Conservation (phyloP, 2,329 filamentous ascomycete species). For the Aureobasidium sp. region DNA sequence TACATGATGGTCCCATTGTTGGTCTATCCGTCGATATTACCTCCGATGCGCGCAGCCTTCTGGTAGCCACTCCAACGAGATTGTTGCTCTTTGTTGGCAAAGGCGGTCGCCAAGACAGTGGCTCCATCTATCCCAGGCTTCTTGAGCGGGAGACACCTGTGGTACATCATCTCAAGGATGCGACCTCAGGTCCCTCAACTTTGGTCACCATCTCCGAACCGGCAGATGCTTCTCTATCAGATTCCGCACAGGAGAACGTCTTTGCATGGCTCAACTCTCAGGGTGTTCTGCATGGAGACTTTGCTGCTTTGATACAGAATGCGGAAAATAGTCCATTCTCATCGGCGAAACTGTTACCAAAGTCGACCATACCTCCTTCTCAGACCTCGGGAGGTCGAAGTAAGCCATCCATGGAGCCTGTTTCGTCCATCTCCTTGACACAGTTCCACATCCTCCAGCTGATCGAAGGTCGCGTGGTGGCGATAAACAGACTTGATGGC, state of each 20-base stretch:
- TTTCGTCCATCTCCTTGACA: conserved; percentile 75
- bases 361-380: conserved; percentile 62
- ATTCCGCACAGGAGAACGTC: conserved; percentile 50
- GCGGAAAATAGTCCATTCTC: conserved; percentile 59
- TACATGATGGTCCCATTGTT: conserved; percentile 73
- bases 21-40: conserved; percentile 79
- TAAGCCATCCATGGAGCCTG: conserved; percentile 60
- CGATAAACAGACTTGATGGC: conserved; percentile 79
- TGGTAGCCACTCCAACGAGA: conserved; percentile 71
- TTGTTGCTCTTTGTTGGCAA: conserved; percentile 77
- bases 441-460: conserved; percentile 89
- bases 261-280: conserved; percentile 90
- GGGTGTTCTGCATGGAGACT: conserved; percentile 78
- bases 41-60: conserved; percentile 65
- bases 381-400: conserved; percentile 59
- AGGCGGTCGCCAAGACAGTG: conserved; percentile 62
- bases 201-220: conserved; percentile 72
- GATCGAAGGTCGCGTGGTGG: conserved; percentile 74
- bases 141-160: conserved; percentile 82
- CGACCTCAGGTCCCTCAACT: conserved; percentile 51
- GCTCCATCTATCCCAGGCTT: conserved; percentile 76
- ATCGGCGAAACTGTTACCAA: conserved; percentile 69
- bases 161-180: conserved; percentile 61
- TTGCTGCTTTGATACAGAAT: conserved; percentile 47
- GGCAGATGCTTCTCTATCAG: conserved; percentile 47